Evolutionary conservation across 148 eudicot species (phyloP).

Genomic region (Cornus suecica): DNA sequence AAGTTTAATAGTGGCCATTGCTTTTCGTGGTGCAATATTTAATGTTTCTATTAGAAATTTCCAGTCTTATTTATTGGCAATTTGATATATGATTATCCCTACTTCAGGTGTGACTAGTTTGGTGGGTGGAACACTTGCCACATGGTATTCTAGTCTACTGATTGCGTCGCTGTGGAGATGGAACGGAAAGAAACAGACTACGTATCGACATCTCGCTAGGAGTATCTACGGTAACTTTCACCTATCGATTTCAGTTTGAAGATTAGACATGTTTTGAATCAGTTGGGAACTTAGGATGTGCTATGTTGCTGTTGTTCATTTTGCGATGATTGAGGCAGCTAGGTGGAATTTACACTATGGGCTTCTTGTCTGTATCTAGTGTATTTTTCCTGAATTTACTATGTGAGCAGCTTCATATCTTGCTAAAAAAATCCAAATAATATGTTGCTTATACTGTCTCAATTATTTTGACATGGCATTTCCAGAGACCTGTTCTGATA

Average conservation of each 20-base stretch:
- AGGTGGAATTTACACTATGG: background rate
- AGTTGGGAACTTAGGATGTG: too few species aligned
- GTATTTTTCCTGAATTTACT: background rate
- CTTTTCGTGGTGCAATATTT: too few species aligned
- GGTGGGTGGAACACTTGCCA: slow-evolving; percentile 36
- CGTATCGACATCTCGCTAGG: slow-evolving; percentile 37
- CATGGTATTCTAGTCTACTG: slow-evolving; percentile 46
- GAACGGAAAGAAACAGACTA: slow-evolving; percentile 45
- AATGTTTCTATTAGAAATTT: too few species aligned
- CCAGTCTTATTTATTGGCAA: background rate
- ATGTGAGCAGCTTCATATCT: background rate
- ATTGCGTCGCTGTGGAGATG: slow-evolving; percentile 42
- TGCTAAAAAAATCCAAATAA: background rate
- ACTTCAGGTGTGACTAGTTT: slow-evolving; percentile 34
- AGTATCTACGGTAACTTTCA: slow-evolving; percentile 33
- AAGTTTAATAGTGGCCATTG: too few species aligned
- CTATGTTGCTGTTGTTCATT: too few species aligned
- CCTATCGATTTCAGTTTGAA: background rate
- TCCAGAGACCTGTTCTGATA: background rate
- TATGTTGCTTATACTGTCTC: background rate
- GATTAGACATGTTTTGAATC: background rate
- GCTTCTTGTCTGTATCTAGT: background rate
- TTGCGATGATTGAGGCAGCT: background rate
- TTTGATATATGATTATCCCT: background rate
- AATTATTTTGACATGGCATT: background rate